Base-by-base conservation (phyloP, 306 rosid species). In the Vigna reflexopilosa region DNA sequence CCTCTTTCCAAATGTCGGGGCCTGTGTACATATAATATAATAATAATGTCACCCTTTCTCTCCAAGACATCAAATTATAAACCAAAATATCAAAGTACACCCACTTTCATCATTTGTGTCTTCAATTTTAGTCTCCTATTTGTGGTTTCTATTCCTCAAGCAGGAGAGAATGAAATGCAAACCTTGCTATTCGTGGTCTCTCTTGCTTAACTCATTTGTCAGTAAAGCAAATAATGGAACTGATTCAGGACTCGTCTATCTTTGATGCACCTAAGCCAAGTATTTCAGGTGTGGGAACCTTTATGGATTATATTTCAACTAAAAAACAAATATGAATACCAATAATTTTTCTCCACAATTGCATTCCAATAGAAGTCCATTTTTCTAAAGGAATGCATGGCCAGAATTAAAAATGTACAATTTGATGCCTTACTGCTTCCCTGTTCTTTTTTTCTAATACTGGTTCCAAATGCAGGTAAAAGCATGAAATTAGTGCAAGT, bases 1-100 rank as follows among this genome's bases (percentile, higher is more conserved):
- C 72, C 80, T 81, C 71, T 78, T 87, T 71, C 40, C 83, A 72
- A 72, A 82, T 75, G 85, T 81, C 55, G 82, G 19, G 36, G 63
- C 63, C 63, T 78, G 15, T 51, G 38, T 49, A 64, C 64, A 52
- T 50, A 40, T 30, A 24, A 50, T 76, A 38, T 17, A 19, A 30
- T 17, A 19, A 30, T 57, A 14, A 44, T 77, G 13, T 70, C 54
- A 14, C 73, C 14, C 59, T 62, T 54, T 51, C 45, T 38, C 67
- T 76, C 67, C 58, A 24, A 79, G 40, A 76, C 52, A 5, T 54
- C 7, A 51, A 75, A 49, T 68, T 42, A 49, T 28, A 48, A 77
- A 79, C 74, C 42, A 72, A n/a, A 79, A 72, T 20, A 77, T 45
- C 79, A 65, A 75, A 84, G 49, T 42, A 57, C 85, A 81, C 81